Conservation (phyloP, 345 rosid species). For the Aquilaria sinensis region DNA sequence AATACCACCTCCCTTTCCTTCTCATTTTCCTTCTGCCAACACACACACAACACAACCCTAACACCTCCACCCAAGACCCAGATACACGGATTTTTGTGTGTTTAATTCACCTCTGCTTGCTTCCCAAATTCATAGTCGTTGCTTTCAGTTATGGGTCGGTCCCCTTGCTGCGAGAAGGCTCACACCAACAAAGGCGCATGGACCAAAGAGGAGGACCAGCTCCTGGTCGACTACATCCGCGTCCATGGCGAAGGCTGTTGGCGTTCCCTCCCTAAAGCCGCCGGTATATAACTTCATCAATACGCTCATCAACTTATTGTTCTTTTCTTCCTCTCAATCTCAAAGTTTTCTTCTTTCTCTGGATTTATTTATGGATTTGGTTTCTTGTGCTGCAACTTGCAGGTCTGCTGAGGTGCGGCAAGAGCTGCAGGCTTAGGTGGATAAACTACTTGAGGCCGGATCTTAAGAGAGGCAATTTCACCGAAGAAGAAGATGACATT, state of each 20-base stretch:
- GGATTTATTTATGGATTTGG: too few relatives aligned
- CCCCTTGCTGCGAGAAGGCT: slow-evolving; percentile 58
- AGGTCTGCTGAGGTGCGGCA: slow-evolving; percentile 17
- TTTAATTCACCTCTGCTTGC: too few relatives aligned
- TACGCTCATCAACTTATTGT: not conserved
- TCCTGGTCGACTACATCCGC: slow-evolving; percentile 37
- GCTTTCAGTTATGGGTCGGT: slow-evolving; percentile 23
- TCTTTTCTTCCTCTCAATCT: too few relatives aligned
- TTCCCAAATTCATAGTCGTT: not conserved
- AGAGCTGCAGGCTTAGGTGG: slow-evolving; percentile 19
- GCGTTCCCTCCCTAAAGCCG: slow-evolving; percentile 57
- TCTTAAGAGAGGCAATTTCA: slow-evolving; percentile 12
- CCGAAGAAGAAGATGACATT: slow-evolving; percentile 15
- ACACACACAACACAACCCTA: too few relatives aligned
- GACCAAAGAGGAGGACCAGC: slow-evolving; percentile 55
- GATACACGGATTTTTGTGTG: not conserved
- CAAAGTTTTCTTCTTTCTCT: not conserved
- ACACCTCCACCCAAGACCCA: too few relatives aligned
- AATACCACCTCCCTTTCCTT: too few relatives aligned
- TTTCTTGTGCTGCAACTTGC: not conserved
- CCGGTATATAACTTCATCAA: slow-evolving; percentile 25
- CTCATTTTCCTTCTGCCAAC: too few relatives aligned
- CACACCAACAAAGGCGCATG: slow-evolving; percentile 60
- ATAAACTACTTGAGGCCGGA: slow-evolving; percentile 19
- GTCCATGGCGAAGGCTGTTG: slow-evolving; percentile 51